Evolutionary conservation across 352 stramenopile species (phyloP).

Genomic region (Stephanocyclus meneghinianus): DNA sequence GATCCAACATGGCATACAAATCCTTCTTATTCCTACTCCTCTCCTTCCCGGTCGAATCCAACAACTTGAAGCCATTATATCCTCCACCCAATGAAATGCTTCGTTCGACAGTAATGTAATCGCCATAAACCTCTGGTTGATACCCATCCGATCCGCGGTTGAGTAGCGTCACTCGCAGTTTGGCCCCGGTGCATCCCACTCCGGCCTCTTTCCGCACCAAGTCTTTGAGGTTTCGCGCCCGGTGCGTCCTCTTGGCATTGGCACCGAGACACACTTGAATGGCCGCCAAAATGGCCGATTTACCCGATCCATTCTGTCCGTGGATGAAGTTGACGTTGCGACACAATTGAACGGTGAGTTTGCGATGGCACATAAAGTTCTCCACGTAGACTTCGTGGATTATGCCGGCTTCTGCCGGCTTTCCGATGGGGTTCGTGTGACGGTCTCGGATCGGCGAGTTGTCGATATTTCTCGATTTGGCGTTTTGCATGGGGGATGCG

Average conservation of each 20-base stretch:
- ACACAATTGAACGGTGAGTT: slow-evolving; percentile 87
- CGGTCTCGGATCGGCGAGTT: slow-evolving; percentile 35
- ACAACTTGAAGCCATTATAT: slow-evolving; percentile 80
- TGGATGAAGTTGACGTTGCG: slow-evolving; percentile 89
- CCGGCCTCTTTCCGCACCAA: slow-evolving; percentile 91
- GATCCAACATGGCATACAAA: slow-evolving; percentile 91
- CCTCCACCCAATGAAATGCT: slow-evolving; percentile 84
- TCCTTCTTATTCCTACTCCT: slow-evolving; percentile 89
- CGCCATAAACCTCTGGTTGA: slow-evolving; percentile 88
- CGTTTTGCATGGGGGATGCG: background rate
- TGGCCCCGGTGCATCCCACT: slow-evolving; percentile 57
- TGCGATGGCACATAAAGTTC: slow-evolving; percentile 98
- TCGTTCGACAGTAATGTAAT: slow-evolving; percentile 91
- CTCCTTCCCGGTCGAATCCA: slow-evolving; percentile 69
- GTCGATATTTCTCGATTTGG: background rate
- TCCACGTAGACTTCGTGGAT: slow-evolving; percentile 94
- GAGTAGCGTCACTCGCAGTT: slow-evolving; percentile 90
- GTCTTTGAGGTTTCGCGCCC: slow-evolving; percentile 93
- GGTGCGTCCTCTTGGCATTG: slow-evolving; percentile 89
- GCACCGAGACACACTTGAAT: slow-evolving; percentile 96
- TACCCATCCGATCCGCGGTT: slow-evolving; percentile 91
- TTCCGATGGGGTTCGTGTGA: slow-evolving; percentile 51
- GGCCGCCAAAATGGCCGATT: slow-evolving; percentile 95
- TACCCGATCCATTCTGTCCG: slow-evolving; percentile 93
- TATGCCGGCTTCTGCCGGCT: slow-evolving; percentile 88